Evolutionary conservation across 106 monocot genomes (phyloP).

Genomic region (Dioscorea dumetorum): DNA sequence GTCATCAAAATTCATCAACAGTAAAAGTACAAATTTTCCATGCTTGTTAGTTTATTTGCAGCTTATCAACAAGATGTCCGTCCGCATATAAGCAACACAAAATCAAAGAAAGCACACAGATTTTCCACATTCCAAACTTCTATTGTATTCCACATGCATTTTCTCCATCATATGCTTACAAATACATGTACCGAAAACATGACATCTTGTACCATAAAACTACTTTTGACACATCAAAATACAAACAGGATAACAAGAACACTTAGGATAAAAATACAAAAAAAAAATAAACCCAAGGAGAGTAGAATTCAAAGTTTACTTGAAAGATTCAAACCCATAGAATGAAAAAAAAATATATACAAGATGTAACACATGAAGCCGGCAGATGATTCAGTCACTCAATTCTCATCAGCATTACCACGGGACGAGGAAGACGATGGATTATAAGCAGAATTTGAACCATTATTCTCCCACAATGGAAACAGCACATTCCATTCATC

Average conservation of each 20-base stretch:
- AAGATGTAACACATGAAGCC: conserved; percentile 6
- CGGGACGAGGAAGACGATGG: conserved; percentile 1
- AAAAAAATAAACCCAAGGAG: not conserved
- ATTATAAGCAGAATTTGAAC: conserved; percentile 13
- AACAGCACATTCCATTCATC: conserved; percentile 27
- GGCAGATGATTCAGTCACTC: not conserved
- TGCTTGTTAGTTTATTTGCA: not conserved
- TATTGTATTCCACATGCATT: not conserved
- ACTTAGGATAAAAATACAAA: not conserved
- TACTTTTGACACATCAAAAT: not conserved
- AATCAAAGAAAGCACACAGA: not conserved
- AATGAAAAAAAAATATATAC: conserved; percentile 10
- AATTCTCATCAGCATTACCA: not conserved
- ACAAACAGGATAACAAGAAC: not conserved
- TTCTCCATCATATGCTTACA: not conserved
- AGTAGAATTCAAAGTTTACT: conserved; percentile 1
- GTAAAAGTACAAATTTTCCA: not conserved
- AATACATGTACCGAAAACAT: not conserved
- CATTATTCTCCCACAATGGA: conserved; percentile 10
- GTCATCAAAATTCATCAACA: no score
- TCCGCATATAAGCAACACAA: not conserved
- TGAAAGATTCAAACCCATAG: not conserved
- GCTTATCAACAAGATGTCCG: not conserved
- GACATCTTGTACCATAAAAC: not conserved
- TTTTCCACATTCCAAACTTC: not conserved